Base-by-base conservation (phyloP, 2,329 filamentous ascomycete species). In the Botrytis paeoniae region DNA sequence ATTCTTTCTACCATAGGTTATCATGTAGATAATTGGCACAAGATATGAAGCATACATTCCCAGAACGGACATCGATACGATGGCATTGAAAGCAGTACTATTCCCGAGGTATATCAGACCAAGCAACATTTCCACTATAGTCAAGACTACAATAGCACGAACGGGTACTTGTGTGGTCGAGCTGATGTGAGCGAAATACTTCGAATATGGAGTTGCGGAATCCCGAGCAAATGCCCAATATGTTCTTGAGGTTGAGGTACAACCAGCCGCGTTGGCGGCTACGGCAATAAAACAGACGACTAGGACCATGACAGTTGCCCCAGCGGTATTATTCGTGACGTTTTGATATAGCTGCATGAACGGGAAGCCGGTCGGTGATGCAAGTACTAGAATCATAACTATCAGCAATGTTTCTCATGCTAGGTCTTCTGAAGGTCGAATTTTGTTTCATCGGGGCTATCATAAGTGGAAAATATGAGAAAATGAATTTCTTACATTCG, bases 181-280 rank as follows among this genome's bases (percentile, higher is more conserved):
- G 57, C 78, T 59, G 39, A 85, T 81, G 20, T 81, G 76, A 29
- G 81, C 37, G 22, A 86, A 82, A 48, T 81, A 82, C 2, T 78
- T 72, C 81, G 84, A 0, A 84, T 78, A 59, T 4, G 75, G 76
- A 6, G 74, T 80, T 12, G 82, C 84, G 59, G 80, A 81, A 71
- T 85, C 85, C 69, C 85, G 81, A 9, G 85, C 85, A 80, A 87
- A 85, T 8, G 84, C 72, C 74, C 81, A 86, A 20, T 84, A 75
- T 22, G 86, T 80, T 48, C 85, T 79, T 51, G 81, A 85, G 0
- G 81, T 83, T 70, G 81, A 84, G 14, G 83, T 85, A 12, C 84
- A 80, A 57, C 82, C 83, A 1, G 83, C 84, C n/a, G 82, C 83
- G 14, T 83, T 84, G 25, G 84, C 85, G 41, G 85, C 84, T 60